Evolutionary conservation across 176 grass and related monocot species (phyloP), one percentile per base, ranked within the genome.

Genomic region (maize (Zea mays)): DNA sequence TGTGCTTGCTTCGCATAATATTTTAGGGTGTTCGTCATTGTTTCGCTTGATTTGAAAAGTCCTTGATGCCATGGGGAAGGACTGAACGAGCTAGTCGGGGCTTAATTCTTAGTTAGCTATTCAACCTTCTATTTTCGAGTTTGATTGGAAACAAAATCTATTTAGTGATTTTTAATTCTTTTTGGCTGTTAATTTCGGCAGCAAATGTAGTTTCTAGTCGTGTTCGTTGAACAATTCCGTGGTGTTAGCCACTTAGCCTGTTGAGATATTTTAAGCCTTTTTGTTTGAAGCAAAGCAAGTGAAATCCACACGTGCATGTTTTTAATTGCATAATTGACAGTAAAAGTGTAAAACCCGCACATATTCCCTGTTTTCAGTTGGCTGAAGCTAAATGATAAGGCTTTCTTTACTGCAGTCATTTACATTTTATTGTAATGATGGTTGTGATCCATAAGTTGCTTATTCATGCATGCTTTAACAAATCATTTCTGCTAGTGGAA

Each of bases 31-130:
- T 44, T 35, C 43, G 2, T 7, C 12, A 13, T 67, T 20, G 50
- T 13, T 68, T 75, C 59, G 64, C 21, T 71, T 73, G 55, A 42
- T 76, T 74, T 17, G 38, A 47, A 45, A 59, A 71, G 75, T 57
- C 8, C 37, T 47, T 37, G 20, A 13, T 71, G 34, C 61, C 69
- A 37, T 36, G 35, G 69, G n/a, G 58, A 59, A 35, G 34, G 14
- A 8, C 6, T 55, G 66, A 59, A 50, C 9, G 14, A 47, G n/a
- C 21, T 8, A 40, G 47, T 49, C 58, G 11, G 39, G 16, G 21
- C 43, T 10, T 68, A 4, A 68, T 15, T 49, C 38, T 13, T 72
- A 66, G 64, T 42, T 67, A 19, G 14, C 35, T 36, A 0, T 50
- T 52, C 42, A 52, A 16, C 11, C 20, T 69, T 12, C 44, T 7